Percentiles rank a stretch among this genome's conserved stretches.
These are phyloP conservation scores for Yamadazyma diddensiae DNA, from an alignment of 1,139 yeast genomes.

Conservation along the genomic window DNA sequence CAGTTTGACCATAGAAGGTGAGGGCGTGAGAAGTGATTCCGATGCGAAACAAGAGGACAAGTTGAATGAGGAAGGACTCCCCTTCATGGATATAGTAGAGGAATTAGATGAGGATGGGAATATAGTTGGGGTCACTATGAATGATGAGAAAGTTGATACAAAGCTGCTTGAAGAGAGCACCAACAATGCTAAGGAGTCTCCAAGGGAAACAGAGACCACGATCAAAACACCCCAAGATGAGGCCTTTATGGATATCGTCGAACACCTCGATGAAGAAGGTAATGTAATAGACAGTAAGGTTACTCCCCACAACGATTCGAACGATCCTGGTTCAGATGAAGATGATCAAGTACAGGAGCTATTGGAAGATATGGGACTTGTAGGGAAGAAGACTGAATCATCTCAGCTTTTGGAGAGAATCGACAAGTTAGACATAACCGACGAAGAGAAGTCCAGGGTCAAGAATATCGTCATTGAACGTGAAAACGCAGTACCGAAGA, in stretches of 20 bases:
- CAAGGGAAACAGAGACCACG: background rate
- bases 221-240: slow-evolving; percentile 2
- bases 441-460: slow-evolving; percentile 51
- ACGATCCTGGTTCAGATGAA: slow-evolving; percentile 45
- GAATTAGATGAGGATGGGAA: slow-evolving; percentile 81
- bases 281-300: slow-evolving; percentile 47
- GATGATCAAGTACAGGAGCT: slow-evolving; percentile 40
- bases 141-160: slow-evolving; percentile 8
- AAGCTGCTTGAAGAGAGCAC: background rate
- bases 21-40: background rate
- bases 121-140: slow-evolving; percentile 31
- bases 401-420: slow-evolving; percentile 21
- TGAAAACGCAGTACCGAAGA: slow-evolving; percentile 14
- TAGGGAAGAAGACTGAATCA: slow-evolving; percentile 2
- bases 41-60: slow-evolving; percentile 1
- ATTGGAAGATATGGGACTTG: slow-evolving; percentile 50
- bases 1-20: slow-evolving; percentile 34
- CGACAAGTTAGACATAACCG: slow-evolving; percentile 38
- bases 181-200: background rate
- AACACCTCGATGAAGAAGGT: slow-evolving; percentile 79
- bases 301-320: slow-evolving; percentile 71
- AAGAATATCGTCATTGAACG: slow-evolving; percentile 24
- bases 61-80: slow-evolving; percentile 46
- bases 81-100: slow-evolving; percentile 78
- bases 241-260: slow-evolving; percentile 67